Evolutionary conservation across 495 filamentous ascomycete genomes (phyloP), one percentile per base, ranked within the genome.

Genomic region (Thozetella sp.): DNA sequence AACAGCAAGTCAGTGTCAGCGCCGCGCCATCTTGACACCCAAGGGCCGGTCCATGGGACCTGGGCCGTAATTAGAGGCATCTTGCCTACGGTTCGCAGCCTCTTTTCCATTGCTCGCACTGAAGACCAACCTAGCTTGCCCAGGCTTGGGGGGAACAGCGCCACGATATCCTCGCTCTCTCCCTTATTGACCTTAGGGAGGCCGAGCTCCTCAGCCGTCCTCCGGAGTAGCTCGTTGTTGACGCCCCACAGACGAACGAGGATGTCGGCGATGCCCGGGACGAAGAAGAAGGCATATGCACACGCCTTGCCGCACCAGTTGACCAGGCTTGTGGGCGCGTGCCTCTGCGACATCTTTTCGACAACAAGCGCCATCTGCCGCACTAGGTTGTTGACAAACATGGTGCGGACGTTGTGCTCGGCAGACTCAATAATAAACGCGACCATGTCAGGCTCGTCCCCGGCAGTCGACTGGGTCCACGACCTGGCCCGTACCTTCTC

Each of bases 271-370:
- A 97, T 83, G 19, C 93, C 93, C 0, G 93, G 90, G 40, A 92
- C 95, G 71, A 97, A 98, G 69, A 95, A 96, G 74, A 97, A 99
- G 30, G 95, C 95, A 73, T 97, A 97, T 10, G 95, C 95, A 64
- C 88, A 90, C 17, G 93, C 92, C 72, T 96, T 97, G 54, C 94
- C 95, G 67, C 92, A 95, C 75, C 97, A 99, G 27, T 89, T 87
- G 51, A 98, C 93, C 59, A 98, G 73, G 67, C 91, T 96, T 37
- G 91, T 86, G n/a, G 95, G 91, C n/a, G 93, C 91, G 67, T 91
- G 88, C 65, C 92, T 85, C 63, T 93, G 77, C 9, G 91, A 93
- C 90, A 98, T 91, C 67, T 93, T 93, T 58, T 97, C 93, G 4
- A 97, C 90, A 27, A 95, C 91, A 58, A 96, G 88, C 11, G 85